Conservation (phyloP, 805 yeast species). For the Kodamaea neixiangensis region DNA sequence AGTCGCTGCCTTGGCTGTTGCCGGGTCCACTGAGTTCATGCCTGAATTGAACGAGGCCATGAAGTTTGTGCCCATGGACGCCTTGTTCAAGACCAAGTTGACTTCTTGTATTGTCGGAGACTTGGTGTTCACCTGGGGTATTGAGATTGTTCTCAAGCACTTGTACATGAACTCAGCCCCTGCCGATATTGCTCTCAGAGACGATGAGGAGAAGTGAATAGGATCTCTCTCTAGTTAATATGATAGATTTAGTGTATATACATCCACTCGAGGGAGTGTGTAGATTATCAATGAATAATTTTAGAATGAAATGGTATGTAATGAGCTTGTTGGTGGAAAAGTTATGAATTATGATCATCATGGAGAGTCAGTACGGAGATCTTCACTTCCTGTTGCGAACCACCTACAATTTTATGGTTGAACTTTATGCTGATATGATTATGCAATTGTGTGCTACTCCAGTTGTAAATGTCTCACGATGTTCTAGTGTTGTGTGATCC, state of each 20-base stretch:
- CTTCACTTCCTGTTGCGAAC: no score
- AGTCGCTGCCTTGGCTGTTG: conserved; percentile 82
- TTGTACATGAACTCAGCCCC: conserved; percentile 90
- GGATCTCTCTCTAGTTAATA: not conserved
- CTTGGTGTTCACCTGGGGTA: conserved; percentile 70
- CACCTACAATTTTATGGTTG: no score
- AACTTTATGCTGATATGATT: no score
- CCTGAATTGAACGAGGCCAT: conserved; percentile 93
- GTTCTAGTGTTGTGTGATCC: no score
- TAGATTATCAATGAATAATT: not conserved
- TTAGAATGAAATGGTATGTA: no score
- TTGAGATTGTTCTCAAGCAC: conserved; percentile 78
- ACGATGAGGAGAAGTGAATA: conserved; percentile 16
- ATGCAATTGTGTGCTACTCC: no score
- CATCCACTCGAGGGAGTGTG: not conserved
- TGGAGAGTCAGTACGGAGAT: no score
- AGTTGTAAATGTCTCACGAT: no score
- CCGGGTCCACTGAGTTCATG: conserved; percentile 91
- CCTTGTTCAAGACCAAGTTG: conserved; percentile 72
- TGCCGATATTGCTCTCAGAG: conserved; percentile 77
- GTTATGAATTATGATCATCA: no score
- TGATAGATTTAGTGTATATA: conserved; percentile 6
- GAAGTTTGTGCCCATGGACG: conserved; percentile 86
- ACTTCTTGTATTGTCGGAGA: conserved; percentile 74
- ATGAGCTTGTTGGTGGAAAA: no score